Percentiles rank a stretch among this genome's conserved stretches.
phyloP scores from a whole-genome alignment of 2,329 filamentous ascomycete genomes.

The Verruconis gallopava region DNA sequence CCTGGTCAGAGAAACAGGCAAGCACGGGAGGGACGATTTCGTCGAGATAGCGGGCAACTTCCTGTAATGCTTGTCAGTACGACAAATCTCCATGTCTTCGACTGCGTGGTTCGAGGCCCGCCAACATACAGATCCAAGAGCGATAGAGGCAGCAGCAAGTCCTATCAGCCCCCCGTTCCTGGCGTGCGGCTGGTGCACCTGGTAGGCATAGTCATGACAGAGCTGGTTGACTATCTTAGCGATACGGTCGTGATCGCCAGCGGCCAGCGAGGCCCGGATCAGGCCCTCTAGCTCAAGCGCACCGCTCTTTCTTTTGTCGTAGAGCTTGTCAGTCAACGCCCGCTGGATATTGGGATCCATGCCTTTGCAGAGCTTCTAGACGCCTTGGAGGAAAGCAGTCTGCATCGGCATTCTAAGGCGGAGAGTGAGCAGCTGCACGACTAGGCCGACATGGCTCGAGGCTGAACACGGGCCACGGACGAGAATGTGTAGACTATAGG shows the following conservation, averaged over 20 bases:
- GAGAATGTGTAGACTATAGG: no score
- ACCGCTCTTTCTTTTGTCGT: conserved; percentile 93
- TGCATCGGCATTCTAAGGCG: not conserved
- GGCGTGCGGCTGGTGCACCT: conserved; percentile 90
- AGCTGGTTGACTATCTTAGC: conserved; percentile 86
- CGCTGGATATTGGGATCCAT: conserved; percentile 90
- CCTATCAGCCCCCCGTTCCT: conserved; percentile 94
- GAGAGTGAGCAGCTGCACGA: no score
- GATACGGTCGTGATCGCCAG: conserved; percentile 67
- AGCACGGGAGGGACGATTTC: conserved; percentile 93
- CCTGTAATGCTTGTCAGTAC: conserved; percentile 41
- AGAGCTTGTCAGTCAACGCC: conserved; percentile 92
- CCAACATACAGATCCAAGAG: conserved; percentile 68
- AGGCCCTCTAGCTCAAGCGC: conserved; percentile 89
- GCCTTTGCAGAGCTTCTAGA: conserved; percentile 3
- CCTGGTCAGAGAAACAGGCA: conserved; percentile 95
- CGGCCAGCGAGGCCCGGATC: conserved; percentile 70
- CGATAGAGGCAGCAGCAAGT: conserved; percentile 88
- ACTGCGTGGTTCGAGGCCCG: conserved; percentile 2
- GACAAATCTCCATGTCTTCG: conserved; percentile 14
- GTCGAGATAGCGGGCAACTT: conserved; percentile 80
- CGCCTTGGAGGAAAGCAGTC: not conserved
- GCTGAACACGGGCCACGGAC: no score
- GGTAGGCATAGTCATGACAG: conserved; percentile 95
- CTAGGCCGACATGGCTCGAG: no score